Evolutionary conservation across 2,329 filamentous ascomycete genomes (phyloP).

Genomic region (Aspergillus brunneoviolaceus): DNA sequence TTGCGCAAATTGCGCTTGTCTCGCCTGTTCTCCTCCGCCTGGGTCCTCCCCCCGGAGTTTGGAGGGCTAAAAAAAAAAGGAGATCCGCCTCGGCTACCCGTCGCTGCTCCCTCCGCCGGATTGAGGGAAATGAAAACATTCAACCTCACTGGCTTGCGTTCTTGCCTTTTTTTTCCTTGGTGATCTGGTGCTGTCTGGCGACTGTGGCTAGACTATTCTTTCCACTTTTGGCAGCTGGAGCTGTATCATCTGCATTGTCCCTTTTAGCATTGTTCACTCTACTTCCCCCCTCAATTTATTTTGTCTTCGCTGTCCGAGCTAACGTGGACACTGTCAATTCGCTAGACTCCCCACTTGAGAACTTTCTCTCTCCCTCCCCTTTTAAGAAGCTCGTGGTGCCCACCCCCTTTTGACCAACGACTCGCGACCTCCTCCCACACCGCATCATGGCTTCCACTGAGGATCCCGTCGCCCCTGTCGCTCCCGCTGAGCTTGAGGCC

Average conservation of each 20-base stretch:
- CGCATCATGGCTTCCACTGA: constrained; percentile 36
- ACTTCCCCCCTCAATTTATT: not conserved
- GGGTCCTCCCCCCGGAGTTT: constrained; percentile 1
- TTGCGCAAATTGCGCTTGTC: not conserved
- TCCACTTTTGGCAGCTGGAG: not conserved
- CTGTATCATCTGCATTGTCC: not conserved
- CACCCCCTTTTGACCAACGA: not conserved
- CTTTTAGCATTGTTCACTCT: not conserved
- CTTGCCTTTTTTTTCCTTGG: not conserved
- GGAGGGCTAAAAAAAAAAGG: constrained; percentile 5
- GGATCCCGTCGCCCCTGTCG: constrained; percentile 28
- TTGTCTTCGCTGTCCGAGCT: constrained; percentile 6
- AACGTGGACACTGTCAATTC: constrained; percentile 18
- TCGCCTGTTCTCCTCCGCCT: not conserved
- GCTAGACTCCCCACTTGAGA: constrained; percentile 12
- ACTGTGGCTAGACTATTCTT: not conserved
- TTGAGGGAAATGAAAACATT: not conserved
- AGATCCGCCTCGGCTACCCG: constrained; percentile 9
- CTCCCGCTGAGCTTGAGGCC: constrained; percentile 27
- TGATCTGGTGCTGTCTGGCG: not conserved
- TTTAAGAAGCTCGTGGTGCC: not conserved
- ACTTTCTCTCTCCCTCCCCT: constrained; percentile 2
- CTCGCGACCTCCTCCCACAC: not conserved
- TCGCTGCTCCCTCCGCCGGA: constrained; percentile 8
- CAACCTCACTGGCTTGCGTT: not conserved